Base-by-base conservation (phyloP, 768 basidiomycete genomes). In the Suillus subalutaceus region DNA sequence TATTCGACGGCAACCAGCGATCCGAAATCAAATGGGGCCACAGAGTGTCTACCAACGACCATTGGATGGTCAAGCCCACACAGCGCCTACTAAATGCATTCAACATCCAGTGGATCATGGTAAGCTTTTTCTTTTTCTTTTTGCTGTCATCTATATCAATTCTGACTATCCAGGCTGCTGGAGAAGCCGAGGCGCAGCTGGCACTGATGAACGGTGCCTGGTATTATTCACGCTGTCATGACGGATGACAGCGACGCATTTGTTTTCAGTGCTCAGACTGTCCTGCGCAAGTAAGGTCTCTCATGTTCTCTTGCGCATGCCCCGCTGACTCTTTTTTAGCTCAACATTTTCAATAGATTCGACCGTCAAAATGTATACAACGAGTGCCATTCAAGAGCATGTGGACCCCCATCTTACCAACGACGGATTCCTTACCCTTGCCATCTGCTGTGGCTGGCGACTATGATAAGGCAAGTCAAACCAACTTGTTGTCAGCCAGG, bases 1-100 rank as follows among this genome's bases (percentile, higher is more conserved):
- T 86, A 0, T 86, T 87, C 67, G 82, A 87, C 72, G 85, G 85
- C 0, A 77, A 79, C 0, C 59, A 75, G 23, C 77, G 84, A 40
- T 84, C 86, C 5, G 52, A 66, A 3, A 65, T 75, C 43, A 86
- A 86, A 72, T 74, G 83, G 6, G 78, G 78, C 43, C 78, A 77
- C 63, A 59, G 69, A 48, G 76, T 76, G 37, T 65, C 69, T 53
- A 68, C 68, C 66, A 70, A 75, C 69, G 67, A 79, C 69, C 67
- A 74, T 53, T 75, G 72, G 72, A 50, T 79, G n/a, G 67, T 66
- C 2, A 35, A 62, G 18, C 73, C 12, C 68, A 79, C 43, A 53
- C 46, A 48, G n/a, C n/a, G 10, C 1, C 3, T 48, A 9, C n/a
- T 48, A 9, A 23, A 48, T n/a, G 46, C 10, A 3, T 48, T 48